phyloP scores from a whole-genome alignment of 2,329 filamentous ascomycete genomes.

The Anisogramma anomala region DNA sequence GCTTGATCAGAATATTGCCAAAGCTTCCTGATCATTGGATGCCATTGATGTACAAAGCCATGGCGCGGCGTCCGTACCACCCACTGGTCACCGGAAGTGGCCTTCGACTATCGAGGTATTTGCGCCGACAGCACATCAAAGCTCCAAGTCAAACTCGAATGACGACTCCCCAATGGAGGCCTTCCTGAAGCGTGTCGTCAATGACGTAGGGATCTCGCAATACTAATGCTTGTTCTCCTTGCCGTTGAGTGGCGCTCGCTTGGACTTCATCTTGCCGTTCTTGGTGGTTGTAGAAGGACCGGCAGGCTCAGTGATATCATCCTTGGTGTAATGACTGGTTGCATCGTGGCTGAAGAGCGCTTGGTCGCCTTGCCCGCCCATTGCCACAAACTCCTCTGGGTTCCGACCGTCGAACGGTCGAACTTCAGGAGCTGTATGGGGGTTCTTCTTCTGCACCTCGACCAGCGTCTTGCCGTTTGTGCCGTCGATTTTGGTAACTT shows the following conservation, averaged over 20 bases:
- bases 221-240: conserved; percentile 14
- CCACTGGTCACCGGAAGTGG: not conserved
- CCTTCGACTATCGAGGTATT: not conserved
- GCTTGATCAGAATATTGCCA: no score
- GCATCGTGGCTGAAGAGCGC: conserved; percentile 58
- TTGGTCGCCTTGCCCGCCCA: conserved; percentile 81
- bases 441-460: conserved; percentile 67
- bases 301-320: conserved; percentile 22
- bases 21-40: no score
- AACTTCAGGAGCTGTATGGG: conserved; percentile 37
- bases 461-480: conserved; percentile 47
- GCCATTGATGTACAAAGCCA: no score
- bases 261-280: conserved; percentile 6
- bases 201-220: conserved; percentile 5
- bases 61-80: not conserved
- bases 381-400: conserved; percentile 65
- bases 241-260: conserved; percentile 7
- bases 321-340: conserved; percentile 36
- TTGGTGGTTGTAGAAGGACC: conserved; percentile 17
- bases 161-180: conserved; percentile 9
- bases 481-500: conserved; percentile 40
- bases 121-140: not conserved
- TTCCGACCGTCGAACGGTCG: conserved; percentile 56
- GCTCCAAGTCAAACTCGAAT: conserved; percentile 14
- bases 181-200: conserved; percentile 7